These are phyloP conservation scores for Globisporangium radiosum DNA, from an alignment of 352 stramenopile species.

Conservation along the genomic window DNA sequence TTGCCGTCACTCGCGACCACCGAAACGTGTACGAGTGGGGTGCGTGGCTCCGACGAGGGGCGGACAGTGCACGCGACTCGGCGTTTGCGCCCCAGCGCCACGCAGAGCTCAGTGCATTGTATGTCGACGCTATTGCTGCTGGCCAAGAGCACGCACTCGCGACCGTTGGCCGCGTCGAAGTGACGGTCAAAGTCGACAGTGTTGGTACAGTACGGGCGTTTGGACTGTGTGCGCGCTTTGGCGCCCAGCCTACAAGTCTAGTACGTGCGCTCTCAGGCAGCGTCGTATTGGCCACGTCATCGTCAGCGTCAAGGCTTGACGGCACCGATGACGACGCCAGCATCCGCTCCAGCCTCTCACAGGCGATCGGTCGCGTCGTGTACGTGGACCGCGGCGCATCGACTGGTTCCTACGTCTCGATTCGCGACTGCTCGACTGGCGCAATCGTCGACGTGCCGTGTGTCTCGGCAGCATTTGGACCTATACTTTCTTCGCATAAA, in stretches of 20 bases:
- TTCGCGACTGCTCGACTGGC: conserved; percentile 19
- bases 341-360: conserved; percentile 25
- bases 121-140: conserved; percentile 36
- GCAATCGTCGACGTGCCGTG: conserved; percentile 49
- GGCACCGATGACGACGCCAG: too few species aligned
- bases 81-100: conserved; percentile 46
- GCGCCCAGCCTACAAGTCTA: conserved; percentile 33
- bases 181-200: conserved; percentile 24
- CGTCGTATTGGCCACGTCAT: conserved; percentile 8
- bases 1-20: conserved; percentile 39
- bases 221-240: conserved; percentile 49
- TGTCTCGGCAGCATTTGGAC: conserved; percentile 49
- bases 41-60: conserved; percentile 43
- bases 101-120: conserved; percentile 32
- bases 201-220: conserved; percentile 6
- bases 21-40: conserved; percentile 64
- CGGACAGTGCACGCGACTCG: conserved; percentile 40
- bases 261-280: conserved; percentile 31
- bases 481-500: too few species aligned
- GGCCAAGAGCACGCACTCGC: conserved; percentile 65
- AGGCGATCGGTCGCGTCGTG: conserved; percentile 42
- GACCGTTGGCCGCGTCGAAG: conserved; percentile 34
- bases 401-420: conserved; percentile 49
- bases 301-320: neutral
- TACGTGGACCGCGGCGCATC: conserved; percentile 50